phyloP scores from a whole-genome alignment of 75 land plant genomes.

The Adiantum capillusveneris region DNA sequence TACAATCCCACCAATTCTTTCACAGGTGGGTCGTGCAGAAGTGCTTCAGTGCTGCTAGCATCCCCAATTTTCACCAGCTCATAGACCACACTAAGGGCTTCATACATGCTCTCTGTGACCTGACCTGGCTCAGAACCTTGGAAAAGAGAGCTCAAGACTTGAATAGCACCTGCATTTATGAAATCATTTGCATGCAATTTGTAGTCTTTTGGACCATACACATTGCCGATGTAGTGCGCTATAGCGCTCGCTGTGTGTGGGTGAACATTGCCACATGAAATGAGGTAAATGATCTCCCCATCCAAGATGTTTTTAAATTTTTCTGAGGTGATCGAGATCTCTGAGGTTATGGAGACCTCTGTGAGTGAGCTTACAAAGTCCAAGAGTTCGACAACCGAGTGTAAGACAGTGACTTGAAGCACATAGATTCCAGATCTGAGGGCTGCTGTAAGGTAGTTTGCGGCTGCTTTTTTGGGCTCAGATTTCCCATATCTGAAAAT shows the following conservation, averaged over 20 bases:
- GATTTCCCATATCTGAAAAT: conserved; percentile 32
- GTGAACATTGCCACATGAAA: neutral
- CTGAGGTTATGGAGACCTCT: conserved; percentile 2
- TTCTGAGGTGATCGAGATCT: neutral
- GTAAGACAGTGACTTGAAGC: neutral
- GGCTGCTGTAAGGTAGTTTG: conserved; percentile 8
- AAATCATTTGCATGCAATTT: neutral
- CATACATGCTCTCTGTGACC: neutral
- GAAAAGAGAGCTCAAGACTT: conserved; percentile 1
- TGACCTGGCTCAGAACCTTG: neutral
- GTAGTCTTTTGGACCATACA: conserved; percentile 6
- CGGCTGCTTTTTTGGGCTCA: conserved; percentile 13
- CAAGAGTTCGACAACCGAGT: conserved; percentile 6
- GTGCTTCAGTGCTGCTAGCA: neutral
- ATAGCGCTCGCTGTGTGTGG: conserved; percentile 5
- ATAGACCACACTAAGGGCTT: neutral
- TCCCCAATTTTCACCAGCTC: conserved; percentile 5
- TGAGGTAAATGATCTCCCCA: neutral
- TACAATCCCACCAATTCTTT: conserved; percentile 6
- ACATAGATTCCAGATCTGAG: conserved; percentile 3
- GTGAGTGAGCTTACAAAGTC: conserved; percentile 4
- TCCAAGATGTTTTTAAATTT: conserved; percentile 5
- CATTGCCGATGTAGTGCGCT: conserved; percentile 6
- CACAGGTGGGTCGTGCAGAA: conserved; percentile 6
- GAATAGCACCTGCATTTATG: conserved; percentile 7